A percentile compares a stretch with the other conserved stretches of the same genome.
Conservation (phyloP, 371 early-diverging fungal species). For the Phascolomyces articulosus region DNA sequence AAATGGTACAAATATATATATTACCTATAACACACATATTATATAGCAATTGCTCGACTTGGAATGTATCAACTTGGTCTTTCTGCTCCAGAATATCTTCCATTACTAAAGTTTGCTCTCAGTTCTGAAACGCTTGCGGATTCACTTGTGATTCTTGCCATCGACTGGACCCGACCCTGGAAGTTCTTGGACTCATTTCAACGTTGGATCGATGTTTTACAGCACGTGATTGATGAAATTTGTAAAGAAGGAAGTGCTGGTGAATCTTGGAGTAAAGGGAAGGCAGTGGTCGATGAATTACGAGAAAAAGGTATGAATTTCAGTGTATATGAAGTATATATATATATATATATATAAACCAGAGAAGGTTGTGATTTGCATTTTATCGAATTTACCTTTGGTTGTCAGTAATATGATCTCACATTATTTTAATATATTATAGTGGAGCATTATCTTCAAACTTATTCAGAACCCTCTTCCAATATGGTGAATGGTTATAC, state of each 20-base stretch:
- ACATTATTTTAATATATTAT: not conserved
- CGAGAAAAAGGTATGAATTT: slow-evolving; percentile 69
- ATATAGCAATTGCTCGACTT: slow-evolving; percentile 75
- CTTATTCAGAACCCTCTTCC: slow-evolving; percentile 55
- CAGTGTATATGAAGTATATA: not conserved
- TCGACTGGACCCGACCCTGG: slow-evolving; percentile 96
- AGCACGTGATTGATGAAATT: slow-evolving; percentile 63
- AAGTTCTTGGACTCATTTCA: slow-evolving; percentile 80
- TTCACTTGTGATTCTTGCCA: slow-evolving; percentile 74
- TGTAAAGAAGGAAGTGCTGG: slow-evolving; percentile 60
- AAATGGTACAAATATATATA: not conserved
- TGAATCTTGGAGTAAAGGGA: slow-evolving; percentile 65
- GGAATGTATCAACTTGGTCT: slow-evolving; percentile 86
- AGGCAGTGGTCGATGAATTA: slow-evolving; percentile 73
- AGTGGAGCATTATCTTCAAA: slow-evolving; percentile 67
- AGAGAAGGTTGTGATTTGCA: not conserved
- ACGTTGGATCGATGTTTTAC: slow-evolving; percentile 80
- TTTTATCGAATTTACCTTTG: not conserved
- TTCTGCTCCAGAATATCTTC: slow-evolving; percentile 71
- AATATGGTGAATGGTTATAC: slow-evolving; percentile 29
- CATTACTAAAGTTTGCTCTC: slow-evolving; percentile 79
- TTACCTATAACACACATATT: not conserved
- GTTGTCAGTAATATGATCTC: not conserved
- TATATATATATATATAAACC: too few species aligned
- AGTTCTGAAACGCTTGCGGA: slow-evolving; percentile 66